Conservation (phyloP, 202 grass and related monocot genomes). For the Schoenoplectus triqueter region DNA sequence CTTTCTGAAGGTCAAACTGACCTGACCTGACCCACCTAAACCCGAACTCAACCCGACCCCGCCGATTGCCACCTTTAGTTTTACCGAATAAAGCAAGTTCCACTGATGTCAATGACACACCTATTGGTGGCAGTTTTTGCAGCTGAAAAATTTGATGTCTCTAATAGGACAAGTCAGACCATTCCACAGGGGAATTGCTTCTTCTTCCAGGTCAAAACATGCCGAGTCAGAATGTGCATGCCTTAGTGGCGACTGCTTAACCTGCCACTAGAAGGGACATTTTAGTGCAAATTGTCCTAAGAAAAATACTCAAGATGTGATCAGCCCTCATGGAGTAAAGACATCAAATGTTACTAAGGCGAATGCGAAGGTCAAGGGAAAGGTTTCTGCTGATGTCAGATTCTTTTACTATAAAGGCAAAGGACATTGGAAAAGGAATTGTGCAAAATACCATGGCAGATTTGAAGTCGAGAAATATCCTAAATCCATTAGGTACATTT, state of each 20-base stretch:
- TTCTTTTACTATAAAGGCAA: neutral
- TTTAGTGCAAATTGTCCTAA: no score
- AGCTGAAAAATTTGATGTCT: neutral
- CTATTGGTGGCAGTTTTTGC: neutral
- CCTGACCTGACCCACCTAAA: no score
- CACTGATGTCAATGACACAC: neutral
- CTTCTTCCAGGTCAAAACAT: neutral
- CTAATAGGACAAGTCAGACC: neutral
- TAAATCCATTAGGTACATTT: neutral
- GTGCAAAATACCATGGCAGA: neutral
- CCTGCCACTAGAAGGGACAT: no score
- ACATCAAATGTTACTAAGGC: neutral
- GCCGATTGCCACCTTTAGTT: neutral
- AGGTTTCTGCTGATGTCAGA: neutral
- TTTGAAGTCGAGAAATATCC: neutral
- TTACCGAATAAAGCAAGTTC: neutral
- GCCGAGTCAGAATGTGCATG: no score
- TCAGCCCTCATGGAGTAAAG: neutral
- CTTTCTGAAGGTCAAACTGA: no score
- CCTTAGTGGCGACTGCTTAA: no score
- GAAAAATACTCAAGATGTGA: neutral
- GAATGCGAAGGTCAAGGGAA: neutral
- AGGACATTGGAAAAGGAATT: neutral
- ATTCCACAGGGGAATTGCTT: no score
- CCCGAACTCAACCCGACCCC: no score